Evolutionary conservation across 2,329 filamentous ascomycete species (phyloP).

Genomic region (Paraphoma chrysanthemicola): DNA sequence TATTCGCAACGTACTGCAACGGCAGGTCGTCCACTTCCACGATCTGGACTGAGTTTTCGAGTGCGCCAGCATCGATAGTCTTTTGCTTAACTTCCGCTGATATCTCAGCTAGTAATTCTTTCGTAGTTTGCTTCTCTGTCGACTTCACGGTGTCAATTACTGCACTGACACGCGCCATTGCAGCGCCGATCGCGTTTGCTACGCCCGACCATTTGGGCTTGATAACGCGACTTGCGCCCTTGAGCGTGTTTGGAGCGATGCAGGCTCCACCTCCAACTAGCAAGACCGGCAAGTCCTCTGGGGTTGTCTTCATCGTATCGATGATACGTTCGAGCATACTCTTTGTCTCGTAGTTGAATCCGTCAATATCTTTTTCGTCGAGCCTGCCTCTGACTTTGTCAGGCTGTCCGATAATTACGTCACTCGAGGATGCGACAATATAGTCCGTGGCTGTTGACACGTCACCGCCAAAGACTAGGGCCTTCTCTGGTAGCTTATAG

Average conservation of each 20-base stretch:
- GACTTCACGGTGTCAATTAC: conserved; percentile 52
- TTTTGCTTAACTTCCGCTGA: conserved; percentile 48
- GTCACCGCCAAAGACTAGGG: conserved; percentile 64
- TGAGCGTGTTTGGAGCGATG: conserved; percentile 62
- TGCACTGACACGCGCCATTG: conserved; percentile 64
- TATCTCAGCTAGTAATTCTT: conserved; percentile 46
- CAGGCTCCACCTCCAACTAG: conserved; percentile 70
- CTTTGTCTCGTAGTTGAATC: conserved; percentile 54
- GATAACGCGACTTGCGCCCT: conserved; percentile 63
- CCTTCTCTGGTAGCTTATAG: conserved; percentile 62
- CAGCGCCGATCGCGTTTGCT: conserved; percentile 71
- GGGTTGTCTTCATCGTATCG: conserved; percentile 69
- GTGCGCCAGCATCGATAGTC: conserved; percentile 48
- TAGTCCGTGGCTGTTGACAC: conserved; percentile 67
- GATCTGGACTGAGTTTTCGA: conserved; percentile 37
- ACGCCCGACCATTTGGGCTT: conserved; percentile 65
- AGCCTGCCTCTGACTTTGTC: conserved; percentile 44
- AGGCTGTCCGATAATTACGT: conserved; percentile 53
- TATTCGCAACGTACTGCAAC: conserved; percentile 62
- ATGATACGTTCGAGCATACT: conserved; percentile 63
- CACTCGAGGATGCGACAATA: conserved; percentile 47
- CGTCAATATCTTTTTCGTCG: conserved; percentile 44
- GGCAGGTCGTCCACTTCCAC: conserved; percentile 58
- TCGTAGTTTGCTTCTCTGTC: conserved; percentile 42
- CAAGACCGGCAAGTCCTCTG: conserved; percentile 65